Base-by-base conservation (phyloP, 1,139 yeast genomes). In the Taphrina populina region DNA sequence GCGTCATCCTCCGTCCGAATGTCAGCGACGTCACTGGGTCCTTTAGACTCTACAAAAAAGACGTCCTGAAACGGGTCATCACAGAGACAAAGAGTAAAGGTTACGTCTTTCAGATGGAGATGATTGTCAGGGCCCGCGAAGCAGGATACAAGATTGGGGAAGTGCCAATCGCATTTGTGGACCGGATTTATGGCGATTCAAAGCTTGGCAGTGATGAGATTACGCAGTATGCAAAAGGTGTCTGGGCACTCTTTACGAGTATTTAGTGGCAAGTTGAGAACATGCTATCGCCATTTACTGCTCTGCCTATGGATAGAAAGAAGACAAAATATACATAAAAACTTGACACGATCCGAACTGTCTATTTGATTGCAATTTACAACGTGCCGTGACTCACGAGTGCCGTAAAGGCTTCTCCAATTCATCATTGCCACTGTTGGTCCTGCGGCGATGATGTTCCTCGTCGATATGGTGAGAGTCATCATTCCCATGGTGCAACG, bases 51-150 rank as follows among this genome's bases (percentile, higher is more conserved):
- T 84, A 84, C 75, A 83, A 83, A 70, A 84, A 82, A 70, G 80
- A 77, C 1, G 90, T 78, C 1, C 75, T 84, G 67, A 76, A 79
- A 62, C 79, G 80, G 68, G 80, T 84, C 63, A 84, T 84, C 63
- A 78, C 75, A 53, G 84, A 77, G 56, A 84, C 92, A 56, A 77
- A 80, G 69, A 80, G 87, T 45, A 84, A 84, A 72, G 94, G 94
- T 46, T 84, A 84, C 64, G 94, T 84, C 52, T 84, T 84, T 79
- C 94, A 84, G 71, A 84, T 84, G 94, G 61, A 84, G 70, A 83
- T 84, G 90, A 83, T 84, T 82, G 94, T 84, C 35, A 78, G 92
- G 62, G 94, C 94, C 43, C 77, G 87, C 65, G 74, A 83, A 32
- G 73, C 83, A 68, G 85, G 84, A 11, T 83, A 78, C 70, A 75